phyloP scores from a whole-genome alignment of 2,329 filamentous ascomycete species.

The Karstenula rhodostoma region DNA sequence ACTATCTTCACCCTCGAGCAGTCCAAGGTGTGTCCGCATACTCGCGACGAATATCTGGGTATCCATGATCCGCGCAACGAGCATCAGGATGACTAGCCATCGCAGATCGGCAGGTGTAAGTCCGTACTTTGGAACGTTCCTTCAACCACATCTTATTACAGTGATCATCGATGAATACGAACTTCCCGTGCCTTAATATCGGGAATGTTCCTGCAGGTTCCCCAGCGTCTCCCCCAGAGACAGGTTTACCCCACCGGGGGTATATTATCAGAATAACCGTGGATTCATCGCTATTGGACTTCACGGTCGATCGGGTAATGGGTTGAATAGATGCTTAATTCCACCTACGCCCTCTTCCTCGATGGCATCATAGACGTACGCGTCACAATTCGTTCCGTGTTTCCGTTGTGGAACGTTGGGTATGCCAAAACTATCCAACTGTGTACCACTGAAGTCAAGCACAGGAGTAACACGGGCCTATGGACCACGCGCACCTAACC shows the following conservation, averaged over 20 bases:
- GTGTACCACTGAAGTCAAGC: background rate
- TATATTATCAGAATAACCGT: conserved; percentile 25
- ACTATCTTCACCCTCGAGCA: background rate
- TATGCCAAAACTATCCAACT: background rate
- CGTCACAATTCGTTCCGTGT: conserved; percentile 10
- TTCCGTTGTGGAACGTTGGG: conserved; percentile 1
- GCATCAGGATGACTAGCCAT: background rate
- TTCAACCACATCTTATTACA: background rate
- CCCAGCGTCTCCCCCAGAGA: conserved; percentile 26
- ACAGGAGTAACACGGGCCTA: background rate
- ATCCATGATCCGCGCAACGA: background rate
- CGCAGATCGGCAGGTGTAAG: background rate
- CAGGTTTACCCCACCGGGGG: conserved; percentile 22
- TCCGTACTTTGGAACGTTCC: background rate
- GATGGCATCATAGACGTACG: conserved; percentile 22
- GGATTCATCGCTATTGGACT: conserved; percentile 21
- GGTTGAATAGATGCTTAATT: conserved; percentile 35
- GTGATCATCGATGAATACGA: background rate
- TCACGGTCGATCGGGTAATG: conserved; percentile 30
- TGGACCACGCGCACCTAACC: conserved; percentile 8
- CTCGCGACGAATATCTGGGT: background rate
- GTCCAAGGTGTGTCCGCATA: background rate
- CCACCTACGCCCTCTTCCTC: conserved; percentile 17
- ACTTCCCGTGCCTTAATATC: conserved; percentile 7
- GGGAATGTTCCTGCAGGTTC: conserved; percentile 5